Evolutionary conservation across 805 yeast species (phyloP).

Genomic region (Cyberlindnera xishuangbannaensis): DNA sequence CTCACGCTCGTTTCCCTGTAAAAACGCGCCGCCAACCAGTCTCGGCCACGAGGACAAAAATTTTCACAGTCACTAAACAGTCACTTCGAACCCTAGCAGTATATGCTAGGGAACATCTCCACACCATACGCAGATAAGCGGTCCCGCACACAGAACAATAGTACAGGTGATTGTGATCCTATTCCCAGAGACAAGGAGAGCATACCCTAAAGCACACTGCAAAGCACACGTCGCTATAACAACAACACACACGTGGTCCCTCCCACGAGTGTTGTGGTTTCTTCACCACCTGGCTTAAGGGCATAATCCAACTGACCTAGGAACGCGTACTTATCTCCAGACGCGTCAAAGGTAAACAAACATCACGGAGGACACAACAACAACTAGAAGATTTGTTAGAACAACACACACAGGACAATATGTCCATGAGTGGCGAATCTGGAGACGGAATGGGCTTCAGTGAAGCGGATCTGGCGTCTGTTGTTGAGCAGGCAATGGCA

Average conservation of each 20-base stretch:
- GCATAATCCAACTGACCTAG: background rate
- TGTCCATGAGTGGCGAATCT: constrained; percentile 2
- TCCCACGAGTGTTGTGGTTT: background rate
- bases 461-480: constrained; percentile 33
- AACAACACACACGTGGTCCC: background rate
- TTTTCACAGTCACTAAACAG: constrained; percentile 30
- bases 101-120: constrained; percentile 17
- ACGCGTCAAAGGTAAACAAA: constrained; percentile 13
- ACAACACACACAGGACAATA: too few species aligned
- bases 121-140: constrained; percentile 14
- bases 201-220: background rate
- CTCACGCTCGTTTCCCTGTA: background rate
- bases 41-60: too few species aligned
- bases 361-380: constrained; percentile 1
- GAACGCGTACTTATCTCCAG: constrained; percentile 3
- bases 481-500: constrained; percentile 35
- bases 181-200: too few species aligned
- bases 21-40: constrained; percentile 4
- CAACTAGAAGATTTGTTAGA: too few species aligned
- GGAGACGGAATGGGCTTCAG: constrained; percentile 9
- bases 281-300: background rate
- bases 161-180: too few species aligned
- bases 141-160: background rate
- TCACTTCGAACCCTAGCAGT: constrained; percentile 17
- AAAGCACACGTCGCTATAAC: background rate